These are phyloP conservation scores for Gossypium schwendimanii DNA, from an alignment of 441 rosid species.

Conservation along the genomic window DNA sequence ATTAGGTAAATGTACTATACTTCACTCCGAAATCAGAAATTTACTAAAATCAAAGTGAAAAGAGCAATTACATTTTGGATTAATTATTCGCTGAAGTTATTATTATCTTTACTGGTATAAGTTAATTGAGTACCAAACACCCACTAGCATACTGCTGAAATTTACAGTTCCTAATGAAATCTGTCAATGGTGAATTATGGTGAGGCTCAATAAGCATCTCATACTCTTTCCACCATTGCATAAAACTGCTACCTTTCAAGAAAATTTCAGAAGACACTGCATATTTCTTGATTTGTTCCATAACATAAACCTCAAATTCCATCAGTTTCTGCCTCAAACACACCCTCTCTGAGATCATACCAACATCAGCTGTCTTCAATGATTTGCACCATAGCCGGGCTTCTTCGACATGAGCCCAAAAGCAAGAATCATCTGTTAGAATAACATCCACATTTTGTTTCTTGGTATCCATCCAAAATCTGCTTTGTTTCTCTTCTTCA, in stretches of 20 bases:
- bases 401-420: conserved; percentile 76
- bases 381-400: conserved; percentile 25
- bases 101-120: neutral
- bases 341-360: conserved; percentile 1
- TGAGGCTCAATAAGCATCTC: conserved; percentile 17
- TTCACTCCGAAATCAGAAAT: no score
- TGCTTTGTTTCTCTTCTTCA: neutral
- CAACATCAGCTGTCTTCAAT: conserved; percentile 3
- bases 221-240: conserved; percentile 60
- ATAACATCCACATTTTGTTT: conserved; percentile 22
- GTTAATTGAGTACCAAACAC: neutral
- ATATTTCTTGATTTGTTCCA: conserved; percentile 29
- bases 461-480: neutral
- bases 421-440: conserved; percentile 64
- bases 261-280: conserved; percentile 63
- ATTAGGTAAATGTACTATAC: no score
- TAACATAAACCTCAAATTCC: conserved; percentile 34
- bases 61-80: neutral
- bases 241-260: conserved; percentile 47
- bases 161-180: conserved; percentile 28
- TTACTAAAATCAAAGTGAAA: neutral
- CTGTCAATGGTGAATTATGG: conserved; percentile 20
- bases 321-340: conserved; percentile 7
- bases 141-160: conserved; percentile 27
- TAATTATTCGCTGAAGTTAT: no score